A percentile compares a stretch with the other conserved stretches of the same genome.
phyloP scores from a whole-genome alignment of 2,329 filamentous ascomycete genomes.

The Fusarium napiforme region DNA sequence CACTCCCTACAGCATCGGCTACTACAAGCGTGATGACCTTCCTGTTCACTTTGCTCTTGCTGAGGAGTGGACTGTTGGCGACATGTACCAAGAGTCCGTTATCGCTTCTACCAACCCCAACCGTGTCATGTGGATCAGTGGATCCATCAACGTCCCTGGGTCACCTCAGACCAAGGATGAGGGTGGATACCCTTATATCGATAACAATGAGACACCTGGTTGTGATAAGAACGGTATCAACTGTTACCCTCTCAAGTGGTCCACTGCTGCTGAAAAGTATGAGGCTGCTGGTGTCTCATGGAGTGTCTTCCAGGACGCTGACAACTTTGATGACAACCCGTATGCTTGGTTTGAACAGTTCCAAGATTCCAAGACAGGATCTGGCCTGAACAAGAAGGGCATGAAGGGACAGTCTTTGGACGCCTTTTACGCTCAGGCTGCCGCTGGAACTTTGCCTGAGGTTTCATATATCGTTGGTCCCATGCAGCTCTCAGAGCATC shows the following conservation, averaged over 20 bases:
- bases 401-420: conserved; percentile 10
- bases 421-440: not conserved
- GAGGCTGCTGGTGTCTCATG: conserved; percentile 16
- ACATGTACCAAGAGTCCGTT: conserved; percentile 67
- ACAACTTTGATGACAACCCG: conserved; percentile 18
- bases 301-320: conserved; percentile 14
- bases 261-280: conserved; percentile 13
- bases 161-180: conserved; percentile 29
- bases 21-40: conserved; percentile 1
- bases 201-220: conserved; percentile 8
- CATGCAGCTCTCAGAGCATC: conserved; percentile 14
- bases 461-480: conserved; percentile 12
- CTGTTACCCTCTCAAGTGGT: conserved; percentile 16
- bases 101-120: conserved; percentile 65
- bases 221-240: conserved; percentile 10
- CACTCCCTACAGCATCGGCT: conserved; percentile 7
- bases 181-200: conserved; percentile 25
- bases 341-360: conserved; percentile 24
- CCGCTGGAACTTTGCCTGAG: not conserved
- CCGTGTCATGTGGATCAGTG: conserved; percentile 61
- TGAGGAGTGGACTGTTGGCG: conserved; percentile 39
- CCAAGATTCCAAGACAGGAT: conserved; percentile 2
- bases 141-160: conserved; percentile 63
- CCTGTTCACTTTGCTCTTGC: conserved; percentile 9
- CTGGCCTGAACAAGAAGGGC: not conserved